Conservation (phyloP, 2,329 filamentous ascomycete genomes). For the Aureobasidium zeae region DNA sequence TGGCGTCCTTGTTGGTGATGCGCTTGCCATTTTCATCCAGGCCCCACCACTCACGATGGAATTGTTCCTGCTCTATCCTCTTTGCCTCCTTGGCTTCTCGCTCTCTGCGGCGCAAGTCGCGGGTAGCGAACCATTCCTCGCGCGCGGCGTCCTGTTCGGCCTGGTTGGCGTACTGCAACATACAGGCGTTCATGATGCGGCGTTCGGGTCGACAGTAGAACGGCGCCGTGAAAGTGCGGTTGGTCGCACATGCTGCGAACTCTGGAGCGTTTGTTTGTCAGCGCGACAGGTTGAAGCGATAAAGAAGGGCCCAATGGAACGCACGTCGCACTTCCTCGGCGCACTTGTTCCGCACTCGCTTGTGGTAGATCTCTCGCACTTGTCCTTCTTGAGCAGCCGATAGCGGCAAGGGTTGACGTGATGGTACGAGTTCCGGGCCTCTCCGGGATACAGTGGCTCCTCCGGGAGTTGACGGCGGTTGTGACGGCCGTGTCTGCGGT, state of each 20-base stretch:
- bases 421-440: slow-evolving; percentile 11
- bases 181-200: slow-evolving; percentile 85
- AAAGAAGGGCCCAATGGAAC: no score
- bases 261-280: slow-evolving; percentile 41
- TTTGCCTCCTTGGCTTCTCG: slow-evolving; percentile 47
- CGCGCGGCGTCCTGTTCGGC: slow-evolving; percentile 78
- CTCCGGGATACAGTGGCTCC: slow-evolving; percentile 2
- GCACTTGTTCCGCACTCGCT: slow-evolving; percentile 67
- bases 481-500: slow-evolving; percentile 7
- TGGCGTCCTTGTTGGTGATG: slow-evolving; percentile 22
- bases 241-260: slow-evolving; percentile 82
- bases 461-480: slow-evolving; percentile 4
- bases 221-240: slow-evolving; percentile 76
- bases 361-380: slow-evolving; percentile 71
- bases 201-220: slow-evolving; percentile 76
- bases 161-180: slow-evolving; percentile 76
- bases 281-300: neutral
- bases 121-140: slow-evolving; percentile 82
- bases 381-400: slow-evolving; percentile 73
- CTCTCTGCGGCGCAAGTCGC: slow-evolving; percentile 60
- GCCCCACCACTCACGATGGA: slow-evolving; percentile 45
- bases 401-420: slow-evolving; percentile 70
- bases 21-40: slow-evolving; percentile 31
- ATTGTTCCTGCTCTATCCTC: slow-evolving; percentile 35
- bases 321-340: slow-evolving; percentile 46